Conservation (phyloP, 768 basidiomycete species). For the Arthromyces matolae region DNA sequence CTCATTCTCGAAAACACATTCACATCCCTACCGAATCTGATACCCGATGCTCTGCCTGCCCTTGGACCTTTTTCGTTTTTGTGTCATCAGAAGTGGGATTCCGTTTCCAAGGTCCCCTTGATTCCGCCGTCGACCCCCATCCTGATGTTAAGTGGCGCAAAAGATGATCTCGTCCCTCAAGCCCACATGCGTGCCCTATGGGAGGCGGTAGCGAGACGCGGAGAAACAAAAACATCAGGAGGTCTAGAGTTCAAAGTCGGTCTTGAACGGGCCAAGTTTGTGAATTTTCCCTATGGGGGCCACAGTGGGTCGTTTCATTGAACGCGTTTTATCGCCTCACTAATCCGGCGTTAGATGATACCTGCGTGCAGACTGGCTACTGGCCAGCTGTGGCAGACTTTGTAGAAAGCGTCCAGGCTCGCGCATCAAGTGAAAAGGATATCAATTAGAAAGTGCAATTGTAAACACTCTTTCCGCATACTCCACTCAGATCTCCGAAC, state of each 20-base stretch:
- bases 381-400: conserved; percentile 52
- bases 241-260: conserved; percentile 44
- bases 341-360: conserved; percentile 40
- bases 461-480: too few species aligned
- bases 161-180: conserved; percentile 72
- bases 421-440: not conserved
- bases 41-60: conserved; percentile 77
- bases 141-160: conserved; percentile 73
- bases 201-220: conserved; percentile 56
- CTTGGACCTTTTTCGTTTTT: conserved; percentile 12
- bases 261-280: conserved; percentile 49
- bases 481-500: too few species aligned
- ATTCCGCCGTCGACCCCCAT: conserved; percentile 69
- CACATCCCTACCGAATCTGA: conserved; percentile 69
- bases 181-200: conserved; percentile 75
- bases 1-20: conserved; percentile 94
- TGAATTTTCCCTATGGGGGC: conserved; percentile 50
- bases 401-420: conserved; percentile 43
- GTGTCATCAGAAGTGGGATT: conserved; percentile 17
- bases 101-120: conserved; percentile 32
- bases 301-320: conserved; percentile 42
- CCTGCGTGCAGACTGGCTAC: conserved; percentile 51
- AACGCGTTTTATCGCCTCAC: not conserved
- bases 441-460: not conserved
- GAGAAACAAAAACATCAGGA: conserved; percentile 38